phyloP scores from a whole-genome alignment of 257 asterid genomes.

The Schizonepeta tenuifolia region DNA sequence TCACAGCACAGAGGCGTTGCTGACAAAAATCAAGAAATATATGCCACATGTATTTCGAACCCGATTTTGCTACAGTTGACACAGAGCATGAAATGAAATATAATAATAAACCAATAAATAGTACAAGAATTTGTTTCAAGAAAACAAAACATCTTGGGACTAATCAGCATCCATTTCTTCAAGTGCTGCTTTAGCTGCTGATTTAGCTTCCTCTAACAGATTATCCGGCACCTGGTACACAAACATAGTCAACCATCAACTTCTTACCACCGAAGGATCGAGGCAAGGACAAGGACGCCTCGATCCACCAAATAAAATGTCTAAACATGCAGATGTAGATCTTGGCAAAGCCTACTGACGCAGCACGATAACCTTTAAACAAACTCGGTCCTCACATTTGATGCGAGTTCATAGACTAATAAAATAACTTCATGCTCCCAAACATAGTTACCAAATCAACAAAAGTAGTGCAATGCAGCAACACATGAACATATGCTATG shows the following conservation, averaged over 20 bases:
- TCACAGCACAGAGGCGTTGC: too few relatives aligned
- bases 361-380: too few relatives aligned
- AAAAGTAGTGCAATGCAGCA: too few relatives aligned
- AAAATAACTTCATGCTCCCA: too few relatives aligned
- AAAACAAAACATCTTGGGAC: not conserved
- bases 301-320: not conserved
- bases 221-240: constrained; percentile 74
- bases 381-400: too few relatives aligned
- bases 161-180: constrained; percentile 99
- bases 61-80: too few relatives aligned
- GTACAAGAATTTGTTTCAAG: not conserved
- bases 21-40: too few relatives aligned
- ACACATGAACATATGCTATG: too few relatives aligned
- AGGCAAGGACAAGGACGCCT: not conserved
- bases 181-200: constrained; percentile 93
- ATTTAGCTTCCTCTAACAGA: constrained; percentile 82
- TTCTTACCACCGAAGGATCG: not conserved
- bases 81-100: not conserved
- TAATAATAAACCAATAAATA: not conserved
- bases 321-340: not conserved
- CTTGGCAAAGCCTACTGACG: too few relatives aligned
- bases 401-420: too few relatives aligned
- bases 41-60: too few relatives aligned
- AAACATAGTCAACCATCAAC: constrained; percentile 1
- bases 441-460: too few relatives aligned